phyloP scores from a whole-genome alignment of 805 yeast species.

The Maudiozyma serrabonitensis region DNA sequence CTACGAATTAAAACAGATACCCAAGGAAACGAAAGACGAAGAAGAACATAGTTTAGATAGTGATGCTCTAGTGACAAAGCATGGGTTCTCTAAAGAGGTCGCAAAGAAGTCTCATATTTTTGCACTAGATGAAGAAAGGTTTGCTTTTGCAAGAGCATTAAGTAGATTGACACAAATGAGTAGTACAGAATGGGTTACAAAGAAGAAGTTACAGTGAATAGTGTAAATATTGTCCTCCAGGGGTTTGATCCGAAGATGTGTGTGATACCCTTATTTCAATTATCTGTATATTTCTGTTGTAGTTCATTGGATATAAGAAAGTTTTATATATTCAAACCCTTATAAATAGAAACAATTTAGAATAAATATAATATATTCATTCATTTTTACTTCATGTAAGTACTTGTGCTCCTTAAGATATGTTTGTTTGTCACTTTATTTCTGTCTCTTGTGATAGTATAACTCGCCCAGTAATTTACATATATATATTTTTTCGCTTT shows the following conservation, averaged over 20 bases:
- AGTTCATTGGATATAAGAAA: too few relatives aligned
- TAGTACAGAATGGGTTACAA: constrained; percentile 72
- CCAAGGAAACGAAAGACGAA: constrained; percentile 3
- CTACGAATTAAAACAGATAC: constrained; percentile 23
- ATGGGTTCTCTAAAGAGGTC: constrained; percentile 65
- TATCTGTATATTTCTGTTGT: too few relatives aligned
- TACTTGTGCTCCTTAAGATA: too few relatives aligned
- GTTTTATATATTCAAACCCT: not conserved
- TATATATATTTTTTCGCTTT: too few relatives aligned
- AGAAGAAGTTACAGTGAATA: not conserved
- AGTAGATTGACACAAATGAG: constrained; percentile 91
- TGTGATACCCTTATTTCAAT: too few relatives aligned
- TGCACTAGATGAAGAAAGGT: constrained; percentile 87
- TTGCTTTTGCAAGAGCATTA: constrained; percentile 93
- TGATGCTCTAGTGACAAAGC: constrained; percentile 59
- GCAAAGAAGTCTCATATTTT: constrained; percentile 69
- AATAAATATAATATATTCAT: too few relatives aligned
- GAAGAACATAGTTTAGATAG: constrained; percentile 20
- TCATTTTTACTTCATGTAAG: too few relatives aligned
- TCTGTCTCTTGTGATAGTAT: too few relatives aligned
- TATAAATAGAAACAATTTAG: not conserved
- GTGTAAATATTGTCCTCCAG: too few relatives aligned
- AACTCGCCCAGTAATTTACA: too few relatives aligned
- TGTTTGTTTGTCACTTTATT: too few relatives aligned
- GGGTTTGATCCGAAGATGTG: too few relatives aligned